phyloP scores from a whole-genome alignment of 2,329 filamentous ascomycete genomes.

The Phialemoniopsis sp. region DNA sequence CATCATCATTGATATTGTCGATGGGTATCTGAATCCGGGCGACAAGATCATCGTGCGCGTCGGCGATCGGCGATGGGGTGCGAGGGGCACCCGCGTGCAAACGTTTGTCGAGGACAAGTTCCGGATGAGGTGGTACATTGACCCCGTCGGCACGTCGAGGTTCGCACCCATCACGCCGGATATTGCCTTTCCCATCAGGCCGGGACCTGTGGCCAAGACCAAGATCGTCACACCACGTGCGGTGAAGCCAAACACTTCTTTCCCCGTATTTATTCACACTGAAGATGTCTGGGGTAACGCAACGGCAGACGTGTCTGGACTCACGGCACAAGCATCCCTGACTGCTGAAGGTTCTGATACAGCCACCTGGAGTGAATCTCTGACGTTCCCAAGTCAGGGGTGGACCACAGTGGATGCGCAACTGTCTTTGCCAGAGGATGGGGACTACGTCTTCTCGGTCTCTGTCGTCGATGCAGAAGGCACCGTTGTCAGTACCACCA shows the following conservation, averaged over 20 bases:
- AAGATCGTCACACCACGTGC: conserved; percentile 14
- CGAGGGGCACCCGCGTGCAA: conserved; percentile 23
- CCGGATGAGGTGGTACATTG: conserved; percentile 28
- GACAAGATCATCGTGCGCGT: conserved; percentile 25
- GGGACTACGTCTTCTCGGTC: conserved; percentile 3
- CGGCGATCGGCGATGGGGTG: conserved; percentile 23
- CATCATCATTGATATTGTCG: conserved; percentile 27
- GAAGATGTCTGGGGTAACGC: conserved; percentile 22
- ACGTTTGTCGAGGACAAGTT: conserved; percentile 28
- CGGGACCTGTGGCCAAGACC: conserved; percentile 13
- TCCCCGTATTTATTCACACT: conserved; percentile 16
- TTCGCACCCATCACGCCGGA: conserved; percentile 27
- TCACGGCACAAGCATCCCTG: too few species aligned
- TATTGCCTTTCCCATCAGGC: conserved; percentile 16
- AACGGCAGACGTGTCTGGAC: too few species aligned
- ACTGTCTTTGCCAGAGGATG: too few species aligned
- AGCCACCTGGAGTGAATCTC: too few species aligned
- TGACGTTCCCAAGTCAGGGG: too few species aligned
- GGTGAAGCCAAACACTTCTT: conserved; percentile 10
- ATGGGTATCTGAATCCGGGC: conserved; percentile 28
- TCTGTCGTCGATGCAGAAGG: too few species aligned
- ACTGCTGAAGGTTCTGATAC: too few species aligned
- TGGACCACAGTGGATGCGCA: too few species aligned
- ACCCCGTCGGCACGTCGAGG: conserved; percentile 27
- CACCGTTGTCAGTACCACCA: too few species aligned